These are phyloP conservation scores for Tetrahymena elliotti DNA, from an alignment of 73 alveolate genomes.

Conservation along the genomic window DNA sequence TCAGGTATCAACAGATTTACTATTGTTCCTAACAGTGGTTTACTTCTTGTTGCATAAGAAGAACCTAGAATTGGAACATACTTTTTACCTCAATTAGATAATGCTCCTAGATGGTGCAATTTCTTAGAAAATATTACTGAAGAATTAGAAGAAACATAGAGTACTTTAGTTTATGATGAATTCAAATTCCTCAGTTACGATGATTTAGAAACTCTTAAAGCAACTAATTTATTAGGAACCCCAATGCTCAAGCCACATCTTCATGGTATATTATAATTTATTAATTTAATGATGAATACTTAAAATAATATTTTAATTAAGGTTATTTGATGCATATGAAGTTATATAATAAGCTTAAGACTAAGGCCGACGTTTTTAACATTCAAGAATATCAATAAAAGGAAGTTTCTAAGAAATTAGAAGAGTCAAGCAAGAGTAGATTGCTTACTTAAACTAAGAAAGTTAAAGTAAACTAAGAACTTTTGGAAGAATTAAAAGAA, in stretches of 20 bases:
- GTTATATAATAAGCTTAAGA: constrained; percentile 62
- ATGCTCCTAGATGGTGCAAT: constrained; percentile 80
- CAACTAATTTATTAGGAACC: constrained; percentile 58
- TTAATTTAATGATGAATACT: too few species aligned
- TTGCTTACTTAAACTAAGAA: constrained; percentile 42
- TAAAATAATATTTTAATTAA: background rate
- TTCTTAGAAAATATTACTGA: constrained; percentile 72
- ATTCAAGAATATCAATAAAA: constrained; percentile 54
- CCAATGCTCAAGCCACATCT: constrained; percentile 62
- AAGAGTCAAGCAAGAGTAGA: constrained; percentile 54
- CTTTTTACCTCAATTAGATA: constrained; percentile 67
- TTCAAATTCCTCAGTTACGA: constrained; percentile 64
- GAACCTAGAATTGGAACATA: constrained; percentile 68
- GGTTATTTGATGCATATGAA: constrained; percentile 58
- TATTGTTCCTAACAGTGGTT: constrained; percentile 52
- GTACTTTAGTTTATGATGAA: constrained; percentile 61
- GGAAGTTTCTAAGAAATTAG: constrained; percentile 56
- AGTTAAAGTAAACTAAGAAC: constrained; percentile 47
- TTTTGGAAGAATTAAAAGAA: constrained; percentile 44
- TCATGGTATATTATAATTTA: too few species aligned
- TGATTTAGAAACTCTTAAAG: constrained; percentile 55
- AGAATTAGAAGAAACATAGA: constrained; percentile 52
- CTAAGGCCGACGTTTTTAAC: constrained; percentile 54
- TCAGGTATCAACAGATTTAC: constrained; percentile 65
- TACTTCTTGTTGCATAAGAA: constrained; percentile 64